Evolutionary conservation across 345 rosid genomes (phyloP).

Genomic region (Diplotaxis tenuifolia): DNA sequence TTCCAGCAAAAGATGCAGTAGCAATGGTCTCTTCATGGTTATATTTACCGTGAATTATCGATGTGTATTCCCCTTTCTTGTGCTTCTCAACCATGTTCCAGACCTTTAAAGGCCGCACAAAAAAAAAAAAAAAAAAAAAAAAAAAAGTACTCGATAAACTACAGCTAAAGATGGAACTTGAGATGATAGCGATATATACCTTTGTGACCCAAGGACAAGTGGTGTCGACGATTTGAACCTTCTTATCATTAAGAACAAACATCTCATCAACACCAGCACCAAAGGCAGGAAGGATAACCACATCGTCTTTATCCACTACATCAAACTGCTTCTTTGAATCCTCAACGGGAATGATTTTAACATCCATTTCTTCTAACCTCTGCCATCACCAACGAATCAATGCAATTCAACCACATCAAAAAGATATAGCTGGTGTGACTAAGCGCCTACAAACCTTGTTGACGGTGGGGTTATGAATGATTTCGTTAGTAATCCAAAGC

Average conservation of each 20-base stretch:
- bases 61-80: constrained; percentile 84
- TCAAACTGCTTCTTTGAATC: constrained; percentile 77
- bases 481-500: constrained; percentile 93
- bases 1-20: constrained; percentile 91
- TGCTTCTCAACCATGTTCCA: constrained; percentile 94
- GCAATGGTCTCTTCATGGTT: constrained; percentile 89
- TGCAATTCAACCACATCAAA: not conserved
- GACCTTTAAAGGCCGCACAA: constrained; percentile 50
- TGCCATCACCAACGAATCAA: constrained; percentile 35
- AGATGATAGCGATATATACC: constrained; percentile 31
- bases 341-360: constrained; percentile 58
- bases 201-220: constrained; percentile 99
- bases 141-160: not conserved
- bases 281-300: constrained; percentile 92
- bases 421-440: too few relatives aligned
- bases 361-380: constrained; percentile 88
- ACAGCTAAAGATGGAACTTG: not conserved
- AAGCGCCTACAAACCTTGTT: constrained; percentile 60
- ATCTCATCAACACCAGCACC: constrained; percentile 94
- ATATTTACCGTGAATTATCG: constrained; percentile 91
- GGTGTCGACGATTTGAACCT: constrained; percentile 89
- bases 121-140: too few relatives aligned
- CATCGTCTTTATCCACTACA: constrained; percentile 78
- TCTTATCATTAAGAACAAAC: constrained; percentile 58
- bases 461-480: constrained; percentile 90